Percentiles rank a stretch among this genome's conserved stretches.
Evolutionary conservation across 345 rosid genomes (phyloP).

Genomic region (Stellera chamaejasme): DNA sequence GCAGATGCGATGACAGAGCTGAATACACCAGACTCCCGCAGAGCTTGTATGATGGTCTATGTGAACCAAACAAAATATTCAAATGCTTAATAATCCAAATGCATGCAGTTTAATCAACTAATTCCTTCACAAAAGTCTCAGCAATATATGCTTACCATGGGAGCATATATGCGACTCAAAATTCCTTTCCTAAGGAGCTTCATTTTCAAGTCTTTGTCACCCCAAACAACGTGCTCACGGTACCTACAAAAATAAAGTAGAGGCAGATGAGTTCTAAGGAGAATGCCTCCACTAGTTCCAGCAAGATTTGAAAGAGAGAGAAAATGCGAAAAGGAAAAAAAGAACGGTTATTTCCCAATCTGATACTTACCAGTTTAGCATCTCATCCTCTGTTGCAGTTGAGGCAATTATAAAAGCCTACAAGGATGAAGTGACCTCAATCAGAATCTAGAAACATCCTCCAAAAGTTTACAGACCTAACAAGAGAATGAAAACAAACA

Average conservation of each 20-base stretch:
- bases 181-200: conserved; percentile 83
- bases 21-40: conserved; percentile 81
- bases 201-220: conserved; percentile 61
- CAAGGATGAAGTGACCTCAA: conserved; percentile 8
- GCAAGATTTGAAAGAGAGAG: not conserved
- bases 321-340: not conserved
- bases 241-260: conserved; percentile 45
- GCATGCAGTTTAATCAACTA: not conserved
- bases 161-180: conserved; percentile 76
- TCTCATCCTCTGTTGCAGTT: conserved; percentile 88
- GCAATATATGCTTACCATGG: conserved; percentile 53
- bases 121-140: not conserved
- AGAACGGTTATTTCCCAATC: not conserved
- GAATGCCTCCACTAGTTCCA: not conserved
- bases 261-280: conserved; percentile 3
- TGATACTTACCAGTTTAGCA: conserved; percentile 69
- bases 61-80: conserved; percentile 7
- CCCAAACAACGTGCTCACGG: conserved; percentile 84
- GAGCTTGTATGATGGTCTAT: conserved; percentile 71
- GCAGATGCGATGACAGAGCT: conserved; percentile 58
- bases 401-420: conserved; percentile 99
- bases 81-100: not conserved
- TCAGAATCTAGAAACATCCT: too few species aligned
- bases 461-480: too few species aligned
- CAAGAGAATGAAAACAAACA: conserved; percentile 6